A percentile compares a stretch with the other conserved stretches of the same genome.
Conservation (phyloP, 345 rosid species). For the Salix exigua region DNA sequence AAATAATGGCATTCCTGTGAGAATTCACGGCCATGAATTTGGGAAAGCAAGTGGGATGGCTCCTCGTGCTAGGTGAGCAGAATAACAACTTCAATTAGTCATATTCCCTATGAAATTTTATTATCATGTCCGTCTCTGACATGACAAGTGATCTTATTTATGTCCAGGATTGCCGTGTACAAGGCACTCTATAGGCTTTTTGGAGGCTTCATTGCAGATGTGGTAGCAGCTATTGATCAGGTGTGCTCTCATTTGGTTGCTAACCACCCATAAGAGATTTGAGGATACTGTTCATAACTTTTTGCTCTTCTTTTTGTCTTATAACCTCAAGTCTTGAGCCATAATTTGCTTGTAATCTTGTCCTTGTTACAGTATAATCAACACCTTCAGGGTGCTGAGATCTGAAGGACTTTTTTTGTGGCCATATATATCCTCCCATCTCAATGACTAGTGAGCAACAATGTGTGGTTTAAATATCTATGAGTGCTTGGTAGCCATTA, state of each 20-base stretch:
- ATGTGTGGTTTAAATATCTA: slow-evolving; percentile 1
- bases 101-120: background rate
- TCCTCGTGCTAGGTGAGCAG: slow-evolving; percentile 88
- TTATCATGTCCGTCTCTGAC: slow-evolving; percentile 1
- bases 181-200: slow-evolving; percentile 93
- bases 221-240: slow-evolving; percentile 99
- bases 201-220: slow-evolving; percentile 97
- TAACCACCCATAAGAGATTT: background rate
- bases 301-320: background rate
- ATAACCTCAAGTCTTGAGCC: background rate
- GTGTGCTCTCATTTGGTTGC: slow-evolving; percentile 26
- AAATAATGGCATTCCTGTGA: slow-evolving; percentile 94
- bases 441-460: background rate
- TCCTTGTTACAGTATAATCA: background rate
- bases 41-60: slow-evolving; percentile 99
- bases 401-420: background rate
- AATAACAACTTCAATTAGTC: background rate
- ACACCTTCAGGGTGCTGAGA: background rate
- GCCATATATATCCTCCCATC: background rate
- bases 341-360: background rate
- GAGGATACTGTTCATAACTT: slow-evolving; percentile 1
- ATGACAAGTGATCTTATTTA: slow-evolving; percentile 1
- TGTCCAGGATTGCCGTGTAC: slow-evolving; percentile 81
- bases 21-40: slow-evolving; percentile 87
- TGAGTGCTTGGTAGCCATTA: background rate